Evolutionary conservation across 805 yeast species (phyloP), one percentile per base, ranked within the genome.

Genomic region (Nakazawaea anatomiae): DNA sequence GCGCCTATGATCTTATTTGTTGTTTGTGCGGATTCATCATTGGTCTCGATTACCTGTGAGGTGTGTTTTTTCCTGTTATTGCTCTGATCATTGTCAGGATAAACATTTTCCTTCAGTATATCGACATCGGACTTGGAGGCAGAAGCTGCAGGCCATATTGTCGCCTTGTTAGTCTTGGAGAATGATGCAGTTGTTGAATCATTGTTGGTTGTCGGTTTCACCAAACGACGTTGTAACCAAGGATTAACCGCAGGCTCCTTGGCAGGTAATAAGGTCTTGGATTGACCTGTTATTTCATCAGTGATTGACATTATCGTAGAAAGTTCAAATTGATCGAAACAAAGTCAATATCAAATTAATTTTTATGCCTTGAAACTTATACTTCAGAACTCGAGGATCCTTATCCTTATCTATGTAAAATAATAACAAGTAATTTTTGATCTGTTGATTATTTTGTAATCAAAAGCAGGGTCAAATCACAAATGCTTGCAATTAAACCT

Each of bases 171-270:
- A 5, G 46, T 43, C 25, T 18, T 30, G 46, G 12, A 9, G 12
- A 9, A 18, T 18, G 32, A 44, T 5, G 36, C 32, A 36, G 9
- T 34, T 34, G 31, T 29, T 38, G 42, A 5, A 12, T 35, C 29
- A 6, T 18, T 11, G 3, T 34, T 6, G 12, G 50, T 41, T 29
- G 45, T 10, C 25, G 31, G 39, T 29, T 40, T 42, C 38, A 14
- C 42, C 9, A 36, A 30, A 14, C 31, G 40, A n/a, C 50, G 40
- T 34, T 39, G 53, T 3, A 43, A n/a, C 50, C 53, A 51, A 4
- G 53, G 53, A 38, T 51, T 51, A 32, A 51, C 36, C 5, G 42
- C 50, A 5, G 53, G 53, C 30, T 38, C 50, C 36, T 43, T 46
- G 29, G 53, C 53, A 2, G 53, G 53, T 28, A 44, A 46, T 25